Conservation (phyloP, 768 basidiomycete species). For the Kwoniella dendrophila region DNA sequence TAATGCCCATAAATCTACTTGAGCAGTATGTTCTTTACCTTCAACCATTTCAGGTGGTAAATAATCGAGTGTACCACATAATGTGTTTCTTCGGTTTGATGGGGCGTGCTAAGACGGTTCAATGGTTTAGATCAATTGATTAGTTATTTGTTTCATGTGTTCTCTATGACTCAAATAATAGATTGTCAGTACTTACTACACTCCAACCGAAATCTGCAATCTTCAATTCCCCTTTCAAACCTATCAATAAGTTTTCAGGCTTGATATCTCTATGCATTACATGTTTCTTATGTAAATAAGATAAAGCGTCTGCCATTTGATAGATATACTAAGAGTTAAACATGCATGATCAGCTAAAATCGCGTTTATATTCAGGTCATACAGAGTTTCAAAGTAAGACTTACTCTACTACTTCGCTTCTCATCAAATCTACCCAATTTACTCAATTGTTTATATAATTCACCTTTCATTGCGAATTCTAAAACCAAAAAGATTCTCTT, state of each 20-base stretch:
- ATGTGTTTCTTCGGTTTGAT: constrained; percentile 76
- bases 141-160: background rate
- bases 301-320: constrained; percentile 95
- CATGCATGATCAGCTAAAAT: background rate
- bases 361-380: background rate
- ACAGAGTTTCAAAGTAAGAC: constrained; percentile 22
- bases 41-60: constrained; percentile 99
- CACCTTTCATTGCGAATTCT: constrained; percentile 95
- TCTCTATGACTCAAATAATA: background rate
- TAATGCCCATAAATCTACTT: constrained; percentile 94
- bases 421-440: constrained; percentile 86
- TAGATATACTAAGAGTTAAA: constrained; percentile 71
- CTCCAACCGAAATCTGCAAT: constrained; percentile 99
- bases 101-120: constrained; percentile 68
- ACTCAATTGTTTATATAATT: constrained; percentile 92
- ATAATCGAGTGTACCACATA: constrained; percentile 96
- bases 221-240: constrained; percentile 89
- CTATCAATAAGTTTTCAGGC: constrained; percentile 89
- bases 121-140: background rate
- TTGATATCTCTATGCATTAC: constrained; percentile 99
- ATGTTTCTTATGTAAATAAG: constrained; percentile 89
- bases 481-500: constrained; percentile 98
- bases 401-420: constrained; percentile 69
- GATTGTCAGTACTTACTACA: constrained; percentile 40
- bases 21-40: constrained; percentile 80